These are phyloP conservation scores for Leishmania amazonensis DNA, from an alignment of 208 protist species.

Conservation along the genomic window DNA sequence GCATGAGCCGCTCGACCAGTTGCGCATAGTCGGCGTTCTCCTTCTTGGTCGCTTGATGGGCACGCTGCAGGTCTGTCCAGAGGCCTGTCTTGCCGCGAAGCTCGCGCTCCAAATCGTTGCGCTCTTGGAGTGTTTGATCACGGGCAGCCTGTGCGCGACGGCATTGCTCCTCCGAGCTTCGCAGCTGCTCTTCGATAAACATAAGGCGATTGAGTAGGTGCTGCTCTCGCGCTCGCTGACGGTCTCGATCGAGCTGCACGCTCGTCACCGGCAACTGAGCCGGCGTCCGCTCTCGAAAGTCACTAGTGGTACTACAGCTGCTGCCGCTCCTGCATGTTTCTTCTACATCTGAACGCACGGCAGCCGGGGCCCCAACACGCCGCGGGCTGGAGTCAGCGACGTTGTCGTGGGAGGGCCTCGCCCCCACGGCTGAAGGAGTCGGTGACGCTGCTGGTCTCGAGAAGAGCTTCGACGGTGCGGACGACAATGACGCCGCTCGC, in stretches of 20 bases:
- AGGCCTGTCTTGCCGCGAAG: conserved; percentile 36
- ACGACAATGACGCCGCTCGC: neutral
- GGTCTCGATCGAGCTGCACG: neutral
- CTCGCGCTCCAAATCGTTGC: conserved; percentile 16
- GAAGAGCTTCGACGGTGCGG: conserved; percentile 11
- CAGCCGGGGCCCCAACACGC: neutral
- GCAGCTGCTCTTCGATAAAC: conserved; percentile 28
- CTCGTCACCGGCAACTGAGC: conserved; percentile 16
- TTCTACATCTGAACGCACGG: neutral
- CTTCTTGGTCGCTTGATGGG: conserved; percentile 24
- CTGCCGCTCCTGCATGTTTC: neutral
- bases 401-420: neutral
- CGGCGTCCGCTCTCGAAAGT: conserved; percentile 11
- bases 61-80: conserved; percentile 24
- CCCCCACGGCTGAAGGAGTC: neutral
- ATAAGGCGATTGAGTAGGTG: conserved; percentile 26
- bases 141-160: neutral
- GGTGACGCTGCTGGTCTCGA: neutral
- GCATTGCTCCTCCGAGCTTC: conserved; percentile 6
- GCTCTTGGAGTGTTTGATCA: conserved; percentile 21
- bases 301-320: neutral
- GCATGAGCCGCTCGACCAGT: conserved; percentile 46
- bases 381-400: neutral
- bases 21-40: conserved; percentile 52
- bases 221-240: conserved; percentile 29